A percentile compares a stretch with the other conserved stretches of the same genome.
Conservation (phyloP, 257 asterid species). For the Gentiana macrophylla region DNA sequence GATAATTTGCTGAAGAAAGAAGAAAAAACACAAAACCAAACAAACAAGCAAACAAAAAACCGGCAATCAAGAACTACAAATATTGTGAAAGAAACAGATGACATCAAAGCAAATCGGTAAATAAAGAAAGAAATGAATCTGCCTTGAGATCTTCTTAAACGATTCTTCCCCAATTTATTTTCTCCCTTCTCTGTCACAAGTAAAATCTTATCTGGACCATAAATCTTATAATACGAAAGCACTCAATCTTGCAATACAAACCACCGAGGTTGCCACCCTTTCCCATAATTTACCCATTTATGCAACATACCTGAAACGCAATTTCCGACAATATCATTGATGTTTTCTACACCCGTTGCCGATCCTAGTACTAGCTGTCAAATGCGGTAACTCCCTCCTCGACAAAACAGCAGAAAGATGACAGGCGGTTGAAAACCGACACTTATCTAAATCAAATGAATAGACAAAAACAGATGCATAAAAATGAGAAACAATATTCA, state of each 20-base stretch:
- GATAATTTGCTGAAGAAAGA: no score
- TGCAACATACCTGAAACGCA: slow-evolving; percentile 71
- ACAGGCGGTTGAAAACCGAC: no score
- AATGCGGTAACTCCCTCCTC: slow-evolving; percentile 11
- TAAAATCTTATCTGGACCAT: slow-evolving; percentile 78
- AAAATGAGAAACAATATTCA: no score
- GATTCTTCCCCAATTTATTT: slow-evolving; percentile 81
- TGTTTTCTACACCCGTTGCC: slow-evolving; percentile 35
- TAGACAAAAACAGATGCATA: no score
- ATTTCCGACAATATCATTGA: slow-evolving; percentile 73
- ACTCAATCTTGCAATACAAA: slow-evolving; percentile 92
- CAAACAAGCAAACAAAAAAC: no score
- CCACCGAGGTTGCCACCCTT: slow-evolving; percentile 96
- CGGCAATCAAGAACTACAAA: no score
- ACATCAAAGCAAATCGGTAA: no score
- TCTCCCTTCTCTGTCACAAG: slow-evolving; percentile 57
- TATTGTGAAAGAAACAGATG: no score
- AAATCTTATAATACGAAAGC: slow-evolving; percentile 86
- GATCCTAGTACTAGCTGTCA: slow-evolving; percentile 21
- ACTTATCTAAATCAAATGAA: no score
- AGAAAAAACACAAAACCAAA: no score
- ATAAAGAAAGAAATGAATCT: slow-evolving; percentile 3
- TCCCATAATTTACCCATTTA: slow-evolving; percentile 96
- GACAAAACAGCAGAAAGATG: neutral
- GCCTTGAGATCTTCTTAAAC: slow-evolving; percentile 37